Percentiles rank a stretch among this genome's conserved stretches.
Conservation (phyloP, 257 asterid species). For the Plantago ovata region DNA sequence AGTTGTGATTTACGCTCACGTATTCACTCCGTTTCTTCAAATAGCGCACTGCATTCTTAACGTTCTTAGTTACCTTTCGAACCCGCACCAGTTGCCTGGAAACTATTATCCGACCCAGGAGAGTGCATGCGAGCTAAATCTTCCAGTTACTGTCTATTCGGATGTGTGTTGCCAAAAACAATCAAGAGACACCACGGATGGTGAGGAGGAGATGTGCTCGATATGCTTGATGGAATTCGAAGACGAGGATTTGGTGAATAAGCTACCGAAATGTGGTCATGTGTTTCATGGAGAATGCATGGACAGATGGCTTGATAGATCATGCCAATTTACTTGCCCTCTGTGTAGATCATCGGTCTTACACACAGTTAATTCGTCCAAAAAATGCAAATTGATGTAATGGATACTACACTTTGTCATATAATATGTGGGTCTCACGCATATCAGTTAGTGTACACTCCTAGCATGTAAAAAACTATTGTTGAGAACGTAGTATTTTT, state of each 20-base stretch:
- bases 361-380: conserved; percentile 19
- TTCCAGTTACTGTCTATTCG: conserved; percentile 19
- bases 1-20: conserved; percentile 18
- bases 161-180: background rate
- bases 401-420: conserved; percentile 12
- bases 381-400: conserved; percentile 30
- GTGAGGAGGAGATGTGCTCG: conserved; percentile 38
- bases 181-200: background rate
- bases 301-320: conserved; percentile 47
- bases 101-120: background rate
- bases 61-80: conserved; percentile 24
- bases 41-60: background rate
- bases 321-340: conserved; percentile 62
- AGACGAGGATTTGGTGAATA: conserved; percentile 39
- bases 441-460: no score
- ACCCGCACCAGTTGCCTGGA: conserved; percentile 32
- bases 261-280: conserved; percentile 52
- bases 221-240: conserved; percentile 57
- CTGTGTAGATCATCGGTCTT: conserved; percentile 47
- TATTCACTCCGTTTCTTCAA: conserved; percentile 27
- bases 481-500: no score
- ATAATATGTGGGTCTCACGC: no score
- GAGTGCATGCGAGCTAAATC: conserved; percentile 33
- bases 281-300: conserved; percentile 55
- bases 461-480: no score